Base-by-base conservation (phyloP, 2,329 filamentous ascomycete genomes). In the Stachybotrys elegans region DNA sequence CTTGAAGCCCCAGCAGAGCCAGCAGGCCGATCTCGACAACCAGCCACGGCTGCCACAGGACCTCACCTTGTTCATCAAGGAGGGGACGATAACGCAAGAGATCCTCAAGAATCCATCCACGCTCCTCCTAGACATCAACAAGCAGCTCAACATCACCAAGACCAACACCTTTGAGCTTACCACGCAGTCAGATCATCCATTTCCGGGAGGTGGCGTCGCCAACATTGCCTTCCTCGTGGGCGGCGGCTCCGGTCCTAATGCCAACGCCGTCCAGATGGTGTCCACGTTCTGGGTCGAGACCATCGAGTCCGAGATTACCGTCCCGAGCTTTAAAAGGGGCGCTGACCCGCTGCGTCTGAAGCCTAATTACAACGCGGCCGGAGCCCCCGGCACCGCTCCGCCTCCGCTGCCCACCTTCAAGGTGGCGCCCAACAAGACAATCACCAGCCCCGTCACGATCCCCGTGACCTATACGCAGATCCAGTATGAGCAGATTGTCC, bases 61-160 rank as follows among this genome's bases (percentile, higher is more conserved):
- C 27, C 54, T 65, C 4, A 27, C 23, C 11, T 45, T 47, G 8
- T 65, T 61, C 45, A 53, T 55, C 20, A 45, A 51, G 2, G 55
- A 48, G 1, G 55, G 54, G 0, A 65, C 61, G 2, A 66, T 68
- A 45, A 66, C 59, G 0, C 54, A 61, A 20, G 53, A 42, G 1
- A 61, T 62, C 22, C 32, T 67, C 14, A 27, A 38, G 2, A 46
- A 67, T 44, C 60, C 61, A 3, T 64, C 59, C 46, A 32, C 22
- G 4, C 44, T 66, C 8, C 47, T 66, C 6, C 37, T 22, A 4
- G 50, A 61, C 3, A 62, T 57, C 36, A 61, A 59, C 41, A 32
- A 51, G 14, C 56, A 57, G 16, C 57, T 61, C 50, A 56, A 51
- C 1, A 65, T 68, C 41, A 47, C 51, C 12, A 43, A 63, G 11